Conservation (phyloP, 1,139 yeast species). For the Protomyces inundatus region DNA sequence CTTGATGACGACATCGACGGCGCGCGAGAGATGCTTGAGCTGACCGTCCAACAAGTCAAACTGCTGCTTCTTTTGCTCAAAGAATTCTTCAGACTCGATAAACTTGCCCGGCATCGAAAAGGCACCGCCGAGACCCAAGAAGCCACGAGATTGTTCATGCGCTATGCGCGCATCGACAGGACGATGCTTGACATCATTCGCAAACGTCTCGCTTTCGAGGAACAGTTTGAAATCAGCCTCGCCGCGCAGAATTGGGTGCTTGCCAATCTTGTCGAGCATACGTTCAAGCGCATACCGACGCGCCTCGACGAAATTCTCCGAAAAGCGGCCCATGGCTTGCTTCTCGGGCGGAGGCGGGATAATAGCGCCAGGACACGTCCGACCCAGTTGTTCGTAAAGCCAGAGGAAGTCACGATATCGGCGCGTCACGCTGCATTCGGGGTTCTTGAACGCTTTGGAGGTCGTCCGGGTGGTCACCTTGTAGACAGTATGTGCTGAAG, state of each 20-base stretch:
- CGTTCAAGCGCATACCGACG: slow-evolving; percentile 81
- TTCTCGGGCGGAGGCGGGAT: slow-evolving; percentile 98
- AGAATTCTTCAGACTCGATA: slow-evolving; percentile 71
- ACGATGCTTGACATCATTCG: slow-evolving; percentile 44
- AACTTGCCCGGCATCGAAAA: slow-evolving; percentile 41
- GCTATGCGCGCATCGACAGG: slow-evolving; percentile 24
- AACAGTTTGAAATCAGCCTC: slow-evolving; percentile 78
- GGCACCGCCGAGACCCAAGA: slow-evolving; percentile 43
- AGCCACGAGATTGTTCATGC: slow-evolving; percentile 41
- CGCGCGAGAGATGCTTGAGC: slow-evolving; percentile 60
- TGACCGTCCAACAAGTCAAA: slow-evolving; percentile 70
- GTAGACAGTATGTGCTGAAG: slow-evolving; percentile 85
- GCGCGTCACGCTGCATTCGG: slow-evolving; percentile 55
- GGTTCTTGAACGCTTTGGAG: slow-evolving; percentile 41
- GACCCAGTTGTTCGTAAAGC: slow-evolving; percentile 83
- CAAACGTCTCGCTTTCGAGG: slow-evolving; percentile 66
- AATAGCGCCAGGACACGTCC: slow-evolving; percentile 81
- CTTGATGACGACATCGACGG: slow-evolving; percentile 66
- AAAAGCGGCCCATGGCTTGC: slow-evolving; percentile 66
- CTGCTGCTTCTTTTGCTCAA: slow-evolving; percentile 61
- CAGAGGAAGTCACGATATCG: slow-evolving; percentile 79
- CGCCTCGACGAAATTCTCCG: slow-evolving; percentile 80
- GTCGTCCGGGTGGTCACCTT: slow-evolving; percentile 59
- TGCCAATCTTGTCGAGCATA: slow-evolving; percentile 70
- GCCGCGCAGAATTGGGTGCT: slow-evolving; percentile 51